Conservation (phyloP, 495 filamentous ascomycete species). For the Sabuloglossum arenarium region DNA sequence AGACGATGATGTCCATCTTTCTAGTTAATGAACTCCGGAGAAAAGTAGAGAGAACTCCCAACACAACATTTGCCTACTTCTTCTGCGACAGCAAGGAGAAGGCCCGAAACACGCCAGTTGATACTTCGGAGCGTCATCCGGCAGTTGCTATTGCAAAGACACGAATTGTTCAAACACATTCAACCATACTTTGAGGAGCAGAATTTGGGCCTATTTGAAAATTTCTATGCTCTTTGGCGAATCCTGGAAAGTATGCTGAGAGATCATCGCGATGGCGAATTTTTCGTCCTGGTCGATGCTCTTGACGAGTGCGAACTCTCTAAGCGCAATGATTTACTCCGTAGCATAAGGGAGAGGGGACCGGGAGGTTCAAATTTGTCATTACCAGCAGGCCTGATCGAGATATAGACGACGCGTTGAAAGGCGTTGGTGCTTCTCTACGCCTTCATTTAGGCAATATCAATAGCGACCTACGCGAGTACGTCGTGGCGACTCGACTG, state of each 20-base stretch:
- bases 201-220: not conserved
- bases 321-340: not conserved
- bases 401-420: not conserved
- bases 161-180: constrained; percentile 1
- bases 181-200: not conserved
- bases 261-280: not conserved
- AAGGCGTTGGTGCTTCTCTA: not conserved
- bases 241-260: constrained; percentile 2
- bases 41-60: not conserved
- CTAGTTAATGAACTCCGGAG: not conserved
- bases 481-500: too few relatives aligned
- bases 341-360: not conserved
- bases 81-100: constrained; percentile 7
- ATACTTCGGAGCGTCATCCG: constrained; percentile 1
- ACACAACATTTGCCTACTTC: constrained; percentile 4
- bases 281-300: constrained; percentile 1
- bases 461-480: not conserved
- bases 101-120: not conserved
- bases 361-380: not conserved
- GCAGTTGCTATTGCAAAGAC: not conserved
- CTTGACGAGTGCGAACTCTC: constrained; percentile 3
- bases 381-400: not conserved
- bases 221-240: constrained; percentile 4
- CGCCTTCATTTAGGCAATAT: not conserved
- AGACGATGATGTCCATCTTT: not conserved